Conservation (phyloP, 139 green algal genomes). For the Haematococcus sp. region DNA sequence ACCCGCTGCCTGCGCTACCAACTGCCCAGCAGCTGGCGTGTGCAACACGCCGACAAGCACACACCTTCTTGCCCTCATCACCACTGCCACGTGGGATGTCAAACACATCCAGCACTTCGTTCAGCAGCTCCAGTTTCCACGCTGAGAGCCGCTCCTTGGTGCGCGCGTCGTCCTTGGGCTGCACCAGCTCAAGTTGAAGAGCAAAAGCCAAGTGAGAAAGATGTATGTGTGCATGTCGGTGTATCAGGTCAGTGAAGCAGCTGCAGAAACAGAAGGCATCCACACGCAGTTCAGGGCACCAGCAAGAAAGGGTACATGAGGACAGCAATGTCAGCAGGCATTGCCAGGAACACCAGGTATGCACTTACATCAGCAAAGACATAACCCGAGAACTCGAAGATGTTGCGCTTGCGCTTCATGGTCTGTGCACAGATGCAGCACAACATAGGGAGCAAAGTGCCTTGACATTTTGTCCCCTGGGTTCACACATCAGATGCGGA, state of each 20-base stretch:
- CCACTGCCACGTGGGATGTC: conserved; percentile 55
- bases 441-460: neutral
- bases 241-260: too few species aligned
- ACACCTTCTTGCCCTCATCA: conserved; percentile 47
- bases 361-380: conserved; percentile 34
- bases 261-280: too few species aligned
- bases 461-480: too few species aligned
- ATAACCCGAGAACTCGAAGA: conserved; percentile 67
- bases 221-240: too few species aligned
- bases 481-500: too few species aligned
- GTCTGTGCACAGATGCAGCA: conserved; percentile 28
- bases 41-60: neutral
- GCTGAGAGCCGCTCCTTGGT: conserved; percentile 40
- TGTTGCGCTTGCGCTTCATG: conserved; percentile 55
- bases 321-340: too few species aligned
- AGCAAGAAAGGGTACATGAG: too few species aligned
- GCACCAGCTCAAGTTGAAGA: neutral
- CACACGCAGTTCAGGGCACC: too few species aligned
- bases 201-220: neutral
- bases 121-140: conserved; percentile 51
- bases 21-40: too few species aligned
- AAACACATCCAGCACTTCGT: conserved; percentile 58
- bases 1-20: neutral
- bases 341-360: too few species aligned
- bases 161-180: conserved; percentile 57